phyloP scores from a whole-genome alignment of 2,329 filamentous ascomycete genomes.

The Dichotomopilus funicola region DNA sequence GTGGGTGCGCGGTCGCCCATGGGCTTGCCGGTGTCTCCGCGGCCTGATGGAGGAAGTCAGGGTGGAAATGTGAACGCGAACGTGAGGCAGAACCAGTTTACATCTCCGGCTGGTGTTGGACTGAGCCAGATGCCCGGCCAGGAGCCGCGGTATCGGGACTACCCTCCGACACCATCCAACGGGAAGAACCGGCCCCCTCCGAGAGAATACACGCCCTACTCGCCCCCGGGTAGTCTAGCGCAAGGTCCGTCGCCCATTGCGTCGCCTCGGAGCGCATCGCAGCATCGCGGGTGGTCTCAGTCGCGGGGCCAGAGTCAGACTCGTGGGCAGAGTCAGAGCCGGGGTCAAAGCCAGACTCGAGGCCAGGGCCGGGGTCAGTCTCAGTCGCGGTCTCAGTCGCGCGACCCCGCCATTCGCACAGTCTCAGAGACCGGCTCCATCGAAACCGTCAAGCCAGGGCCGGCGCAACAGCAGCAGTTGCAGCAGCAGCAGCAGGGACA shows the following conservation, averaged over 20 bases:
- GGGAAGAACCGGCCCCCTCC: not conserved
- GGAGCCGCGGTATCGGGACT: slow-evolving; percentile 16
- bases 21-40: slow-evolving; percentile 21
- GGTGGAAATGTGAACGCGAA: slow-evolving; percentile 4
- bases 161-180: not conserved
- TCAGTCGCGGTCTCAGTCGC: too few relatives aligned
- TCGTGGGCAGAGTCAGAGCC: too few relatives aligned
- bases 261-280: too few relatives aligned
- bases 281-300: too few relatives aligned
- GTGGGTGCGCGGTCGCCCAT: slow-evolving; percentile 14
- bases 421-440: slow-evolving; percentile 23
- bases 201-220: slow-evolving; percentile 2
- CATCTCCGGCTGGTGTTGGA: slow-evolving; percentile 7
- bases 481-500: not conserved
- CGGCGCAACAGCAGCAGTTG: not conserved
- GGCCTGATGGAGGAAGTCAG: slow-evolving; percentile 3
- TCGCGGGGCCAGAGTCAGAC: too few relatives aligned
- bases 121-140: slow-evolving; percentile 26
- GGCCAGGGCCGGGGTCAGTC: too few relatives aligned
- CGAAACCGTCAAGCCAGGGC: slow-evolving; percentile 19
- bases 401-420: not conserved
- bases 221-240: not conserved
- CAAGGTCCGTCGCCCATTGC: not conserved
- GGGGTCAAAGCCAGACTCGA: too few relatives aligned
- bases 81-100: slow-evolving; percentile 22